phyloP scores from a whole-genome alignment of 495 filamentous ascomycete species.

The Immersiella caudata region DNA sequence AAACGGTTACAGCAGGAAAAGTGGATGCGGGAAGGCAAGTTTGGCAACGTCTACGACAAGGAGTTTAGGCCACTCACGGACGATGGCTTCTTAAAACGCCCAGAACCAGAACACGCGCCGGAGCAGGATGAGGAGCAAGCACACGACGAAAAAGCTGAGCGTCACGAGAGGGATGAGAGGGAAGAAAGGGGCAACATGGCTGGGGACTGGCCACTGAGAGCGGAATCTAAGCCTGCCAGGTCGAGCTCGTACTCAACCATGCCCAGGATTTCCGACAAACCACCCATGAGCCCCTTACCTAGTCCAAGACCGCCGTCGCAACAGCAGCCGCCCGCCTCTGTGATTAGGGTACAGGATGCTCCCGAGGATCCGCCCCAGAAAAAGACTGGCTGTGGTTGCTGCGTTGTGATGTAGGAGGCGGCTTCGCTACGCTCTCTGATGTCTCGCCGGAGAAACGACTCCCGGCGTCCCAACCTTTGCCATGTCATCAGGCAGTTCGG shows the following conservation, averaged over 20 bases:
- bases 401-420: conserved; percentile 55
- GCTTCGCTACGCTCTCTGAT: not conserved
- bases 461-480: not conserved
- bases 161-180: conserved; percentile 22
- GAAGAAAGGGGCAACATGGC: conserved; percentile 30
- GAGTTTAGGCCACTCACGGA: conserved; percentile 78
- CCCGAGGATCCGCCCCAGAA: conserved; percentile 41
- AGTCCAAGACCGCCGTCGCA: conserved; percentile 40
- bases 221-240: conserved; percentile 50
- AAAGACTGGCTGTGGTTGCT: conserved; percentile 56
- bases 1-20: conserved; percentile 90
- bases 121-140: conserved; percentile 39
- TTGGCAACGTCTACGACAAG: conserved; percentile 77
- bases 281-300: conserved; percentile 41
- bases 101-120: conserved; percentile 38
- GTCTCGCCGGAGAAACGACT: not conserved
- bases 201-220: conserved; percentile 49
- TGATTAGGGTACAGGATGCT: conserved; percentile 40
- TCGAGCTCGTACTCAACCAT: conserved; percentile 59
- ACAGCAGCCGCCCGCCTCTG: conserved; percentile 24
- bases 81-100: conserved; percentile 51
- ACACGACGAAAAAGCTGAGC: conserved; percentile 35
- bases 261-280: conserved; percentile 55
- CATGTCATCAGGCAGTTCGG: not conserved
- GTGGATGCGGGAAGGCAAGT: conserved; percentile 88